A percentile compares a stretch with the other conserved stretches of the same genome.
phyloP scores from a whole-genome alignment of 208 protist species.

The Trypanosoma boissoni region DNA sequence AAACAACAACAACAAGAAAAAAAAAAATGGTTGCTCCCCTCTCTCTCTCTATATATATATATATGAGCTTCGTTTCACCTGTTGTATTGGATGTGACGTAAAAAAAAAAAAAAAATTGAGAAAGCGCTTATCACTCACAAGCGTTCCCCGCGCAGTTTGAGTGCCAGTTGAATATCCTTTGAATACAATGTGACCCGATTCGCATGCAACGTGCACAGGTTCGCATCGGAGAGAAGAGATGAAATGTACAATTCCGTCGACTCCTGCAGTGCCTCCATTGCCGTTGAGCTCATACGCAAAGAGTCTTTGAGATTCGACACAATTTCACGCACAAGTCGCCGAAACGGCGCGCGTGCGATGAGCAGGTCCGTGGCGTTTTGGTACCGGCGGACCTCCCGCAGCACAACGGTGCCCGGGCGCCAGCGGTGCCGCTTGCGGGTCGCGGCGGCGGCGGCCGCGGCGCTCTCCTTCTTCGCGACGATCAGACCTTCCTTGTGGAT shows the following conservation, averaged over 20 bases:
- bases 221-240: slow-evolving; percentile 92
- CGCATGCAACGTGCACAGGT: slow-evolving; percentile 98
- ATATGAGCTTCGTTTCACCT: not conserved
- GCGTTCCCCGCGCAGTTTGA: slow-evolving; percentile 96
- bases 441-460: slow-evolving; percentile 26
- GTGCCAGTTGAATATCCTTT: slow-evolving; percentile 98
- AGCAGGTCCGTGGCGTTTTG: slow-evolving; percentile 99
- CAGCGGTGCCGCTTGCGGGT: slow-evolving; percentile 97
- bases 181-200: slow-evolving; percentile 99
- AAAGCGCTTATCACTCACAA: slow-evolving; percentile 14
- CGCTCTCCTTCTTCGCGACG: slow-evolving; percentile 61
- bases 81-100: not conserved
- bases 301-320: slow-evolving; percentile 94
- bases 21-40: not conserved
- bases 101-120: slow-evolving; percentile 6
- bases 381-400: slow-evolving; percentile 98
- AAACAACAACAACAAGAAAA: not conserved
- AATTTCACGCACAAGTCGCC: slow-evolving; percentile 99
- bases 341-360: slow-evolving; percentile 98
- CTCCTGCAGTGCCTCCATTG: slow-evolving; percentile 95
- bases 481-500: slow-evolving; percentile 68
- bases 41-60: not conserved
- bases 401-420: slow-evolving; percentile 98
- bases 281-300: slow-evolving; percentile 62
- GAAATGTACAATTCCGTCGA: slow-evolving; percentile 96